Evolutionary conservation across 2,329 filamentous ascomycete genomes (phyloP).

Genomic region (Colletotrichum sp.): DNA sequence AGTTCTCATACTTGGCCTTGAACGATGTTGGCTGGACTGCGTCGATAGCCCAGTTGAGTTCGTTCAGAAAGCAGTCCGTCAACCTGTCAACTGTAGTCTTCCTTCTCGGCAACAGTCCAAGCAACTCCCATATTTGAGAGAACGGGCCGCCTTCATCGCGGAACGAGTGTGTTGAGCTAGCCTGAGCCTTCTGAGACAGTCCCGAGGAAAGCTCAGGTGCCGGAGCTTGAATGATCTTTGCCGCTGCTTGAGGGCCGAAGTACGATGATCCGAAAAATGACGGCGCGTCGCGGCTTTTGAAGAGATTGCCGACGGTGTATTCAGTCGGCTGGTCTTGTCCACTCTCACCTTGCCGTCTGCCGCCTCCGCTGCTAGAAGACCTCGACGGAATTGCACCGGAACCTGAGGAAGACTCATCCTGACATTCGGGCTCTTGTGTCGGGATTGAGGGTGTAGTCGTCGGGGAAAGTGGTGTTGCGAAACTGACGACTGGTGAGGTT

Average conservation of each 20-base stretch:
- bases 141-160: slow-evolving; percentile 25
- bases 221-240: slow-evolving; percentile 33
- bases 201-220: slow-evolving; percentile 26
- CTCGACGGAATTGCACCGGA: not conserved
- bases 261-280: slow-evolving; percentile 36
- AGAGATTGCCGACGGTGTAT: slow-evolving; percentile 30
- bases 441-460: not conserved
- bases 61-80: slow-evolving; percentile 35
- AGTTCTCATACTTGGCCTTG: slow-evolving; percentile 37
- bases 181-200: slow-evolving; percentile 23
- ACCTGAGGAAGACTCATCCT: not conserved
- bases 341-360: not conserved
- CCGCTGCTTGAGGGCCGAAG: slow-evolving; percentile 36
- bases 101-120: slow-evolving; percentile 41
- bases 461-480: not conserved
- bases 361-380: not conserved
- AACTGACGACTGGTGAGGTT: not conserved
- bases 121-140: slow-evolving; percentile 45
- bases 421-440: not conserved
- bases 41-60: slow-evolving; percentile 42
- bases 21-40: slow-evolving; percentile 39
- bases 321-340: slow-evolving; percentile 4
- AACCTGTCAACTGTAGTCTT: slow-evolving; percentile 40
- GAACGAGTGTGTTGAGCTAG: slow-evolving; percentile 15
- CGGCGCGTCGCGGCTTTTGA: slow-evolving; percentile 32